Percentiles rank a stretch among this genome's conserved stretches.
phyloP scores from a whole-genome alignment of 2,329 filamentous ascomycete genomes.

The Colletotrichum siamense region DNA sequence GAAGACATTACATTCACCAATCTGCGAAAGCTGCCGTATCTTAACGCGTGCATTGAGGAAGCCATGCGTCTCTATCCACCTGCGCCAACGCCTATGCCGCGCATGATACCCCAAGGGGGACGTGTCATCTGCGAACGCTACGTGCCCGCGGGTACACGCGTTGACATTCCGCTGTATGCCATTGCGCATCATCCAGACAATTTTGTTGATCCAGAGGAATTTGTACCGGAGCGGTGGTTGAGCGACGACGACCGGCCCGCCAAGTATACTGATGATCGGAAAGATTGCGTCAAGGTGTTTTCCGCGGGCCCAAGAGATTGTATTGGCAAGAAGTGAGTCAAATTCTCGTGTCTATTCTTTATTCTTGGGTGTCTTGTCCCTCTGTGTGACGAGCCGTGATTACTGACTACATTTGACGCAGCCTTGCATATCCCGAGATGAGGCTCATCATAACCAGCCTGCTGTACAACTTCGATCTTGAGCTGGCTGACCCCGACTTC shows the following conservation, averaged over 20 bases:
- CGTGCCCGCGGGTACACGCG: slow-evolving; percentile 32
- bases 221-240: slow-evolving; percentile 52
- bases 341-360: background rate
- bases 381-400: background rate
- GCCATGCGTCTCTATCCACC: slow-evolving; percentile 41
- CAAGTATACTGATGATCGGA: background rate
- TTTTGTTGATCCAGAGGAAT: slow-evolving; percentile 50
- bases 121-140: slow-evolving; percentile 32
- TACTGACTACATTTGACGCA: background rate
- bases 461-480: slow-evolving; percentile 51
- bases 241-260: background rate
- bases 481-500: slow-evolving; percentile 35
- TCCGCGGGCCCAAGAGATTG: slow-evolving; percentile 54
- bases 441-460: slow-evolving; percentile 50
- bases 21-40: slow-evolving; percentile 37
- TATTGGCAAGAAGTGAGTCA: slow-evolving; percentile 52
- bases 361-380: background rate
- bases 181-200: slow-evolving; percentile 26
- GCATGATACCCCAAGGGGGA: slow-evolving; percentile 37
- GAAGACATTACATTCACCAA: slow-evolving; percentile 40
- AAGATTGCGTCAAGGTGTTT: slow-evolving; percentile 46
- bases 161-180: slow-evolving; percentile 18
- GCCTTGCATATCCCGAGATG: slow-evolving; percentile 54
- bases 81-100: slow-evolving; percentile 26
- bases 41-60: slow-evolving; percentile 47